Evolutionary conservation across 2,329 filamentous ascomycete genomes (phyloP).

Genomic region (Emmonsiellopsis sp.): DNA sequence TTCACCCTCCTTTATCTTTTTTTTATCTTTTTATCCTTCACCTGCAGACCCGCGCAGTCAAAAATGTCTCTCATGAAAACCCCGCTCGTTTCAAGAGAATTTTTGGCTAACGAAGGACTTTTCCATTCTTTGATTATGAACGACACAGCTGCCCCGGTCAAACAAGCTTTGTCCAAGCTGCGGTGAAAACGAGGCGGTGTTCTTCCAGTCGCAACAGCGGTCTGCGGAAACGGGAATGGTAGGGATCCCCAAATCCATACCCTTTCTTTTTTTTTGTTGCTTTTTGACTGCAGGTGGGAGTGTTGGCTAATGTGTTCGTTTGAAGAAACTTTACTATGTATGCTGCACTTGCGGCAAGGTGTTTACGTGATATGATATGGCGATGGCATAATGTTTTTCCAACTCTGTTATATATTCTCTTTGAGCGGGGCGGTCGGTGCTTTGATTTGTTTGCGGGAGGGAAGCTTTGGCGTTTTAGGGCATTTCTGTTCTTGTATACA

Average conservation of each 20-base stretch:
- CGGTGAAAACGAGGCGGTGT: slow-evolving; percentile 81
- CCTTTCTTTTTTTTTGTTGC: background rate
- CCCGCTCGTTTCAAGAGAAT: slow-evolving; percentile 12
- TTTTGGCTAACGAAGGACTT: slow-evolving; percentile 22
- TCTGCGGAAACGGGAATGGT: slow-evolving; percentile 98
- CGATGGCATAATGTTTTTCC: slow-evolving; percentile 1
- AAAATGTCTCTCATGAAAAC: slow-evolving; percentile 35
- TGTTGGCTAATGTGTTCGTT: slow-evolving; percentile 12
- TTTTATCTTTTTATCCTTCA: background rate
- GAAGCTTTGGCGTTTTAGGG: too few relatives aligned
- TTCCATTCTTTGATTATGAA: slow-evolving; percentile 7
- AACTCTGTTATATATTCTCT: background rate
- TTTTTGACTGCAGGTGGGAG: background rate
- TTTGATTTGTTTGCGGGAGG: too few relatives aligned
- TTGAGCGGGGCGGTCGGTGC: background rate
- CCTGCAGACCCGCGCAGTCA: background rate
- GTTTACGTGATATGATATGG: slow-evolving; percentile 40
- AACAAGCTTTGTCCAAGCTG: slow-evolving; percentile 80
- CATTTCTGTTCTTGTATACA: background rate
- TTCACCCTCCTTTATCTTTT: too few relatives aligned
- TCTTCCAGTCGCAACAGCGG: slow-evolving; percentile 97
- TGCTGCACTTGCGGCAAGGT: slow-evolving; percentile 91
- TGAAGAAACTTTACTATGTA: slow-evolving; percentile 82
- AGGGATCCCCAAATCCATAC: slow-evolving; percentile 29
- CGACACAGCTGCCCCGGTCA: slow-evolving; percentile 69